Evolutionary conservation across 2,329 filamentous ascomycete genomes (phyloP).

Genomic region (Thielaviopsis populi): DNA sequence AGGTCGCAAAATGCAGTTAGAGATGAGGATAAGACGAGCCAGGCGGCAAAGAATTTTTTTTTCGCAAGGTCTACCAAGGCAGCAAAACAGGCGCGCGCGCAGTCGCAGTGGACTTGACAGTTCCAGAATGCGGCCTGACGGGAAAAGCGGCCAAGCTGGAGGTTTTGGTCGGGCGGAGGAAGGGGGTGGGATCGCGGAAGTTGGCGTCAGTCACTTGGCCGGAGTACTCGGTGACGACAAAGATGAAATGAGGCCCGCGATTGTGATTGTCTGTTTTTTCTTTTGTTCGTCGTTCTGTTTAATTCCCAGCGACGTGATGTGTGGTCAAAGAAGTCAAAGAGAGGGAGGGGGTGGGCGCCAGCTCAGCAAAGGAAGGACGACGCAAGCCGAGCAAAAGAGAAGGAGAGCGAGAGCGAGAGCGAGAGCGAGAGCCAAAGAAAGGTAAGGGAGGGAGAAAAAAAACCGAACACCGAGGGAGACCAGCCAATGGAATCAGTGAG

Average conservation of each 20-base stretch:
- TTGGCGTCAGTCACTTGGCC: neutral
- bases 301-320: slow-evolving; percentile 6
- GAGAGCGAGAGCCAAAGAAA: slow-evolving; percentile 3
- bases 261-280: no score
- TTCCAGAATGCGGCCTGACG: neutral
- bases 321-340: no score
- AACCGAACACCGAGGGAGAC: slow-evolving; percentile 1
- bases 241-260: neutral
- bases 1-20: slow-evolving; percentile 4
- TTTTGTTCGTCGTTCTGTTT: neutral
- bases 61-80: neutral
- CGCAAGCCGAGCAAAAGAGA: slow-evolving; percentile 4
- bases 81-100: neutral
- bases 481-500: neutral
- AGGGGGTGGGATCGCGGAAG: slow-evolving; percentile 1
- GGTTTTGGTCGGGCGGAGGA: neutral
- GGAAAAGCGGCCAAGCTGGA: neutral
- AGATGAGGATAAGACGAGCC: neutral
- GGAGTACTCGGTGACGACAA: neutral
- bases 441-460: slow-evolving; percentile 6
- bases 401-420: neutral
- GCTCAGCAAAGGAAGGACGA: neutral
- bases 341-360: slow-evolving; percentile 6
- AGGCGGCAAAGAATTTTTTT: neutral
- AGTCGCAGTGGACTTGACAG: neutral